Evolutionary conservation across 805 yeast genomes (phyloP), one percentile per base, ranked within the genome.

Genomic region (Wickerhamiella spandovensis): DNA sequence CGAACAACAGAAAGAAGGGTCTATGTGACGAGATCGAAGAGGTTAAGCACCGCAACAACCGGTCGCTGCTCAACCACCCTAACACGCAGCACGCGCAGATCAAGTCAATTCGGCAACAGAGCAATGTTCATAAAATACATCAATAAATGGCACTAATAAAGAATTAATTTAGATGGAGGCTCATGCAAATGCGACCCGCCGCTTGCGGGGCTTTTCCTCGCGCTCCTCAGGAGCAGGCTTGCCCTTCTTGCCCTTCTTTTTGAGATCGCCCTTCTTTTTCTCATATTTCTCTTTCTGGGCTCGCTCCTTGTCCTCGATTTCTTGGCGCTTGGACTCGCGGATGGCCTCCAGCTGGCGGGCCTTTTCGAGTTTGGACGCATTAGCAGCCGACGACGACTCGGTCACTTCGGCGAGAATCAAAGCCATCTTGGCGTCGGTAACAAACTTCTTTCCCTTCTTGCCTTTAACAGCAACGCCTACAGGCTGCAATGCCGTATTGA

Each of bases 341-440:
- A 90, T 77, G 58, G 85, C 95, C 66, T 90, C 97, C 46, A 92
- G 72, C 66, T 95, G 81, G 62, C 85, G 78, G 0, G 95, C 81
- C 62, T 85, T 86, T 63, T 90, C 98, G 51, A 92, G 71, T 67
- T 88, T 92, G 57, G 95, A 83, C 61, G 89, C 95, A 58, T 82
- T 81, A 8, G 78, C 76, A 43, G 77, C 74, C 54, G 90, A 97
- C 56, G 80, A 74, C 53, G 81, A 77, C 62, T 88, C 95, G 59
- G 87, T 88, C 50, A 92, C 87, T 30, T 82, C 78, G 56, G 80
- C 82, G 48, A 89, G 78, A 53, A 90, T 72, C 65, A 94, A 74
- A 55, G 76, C 77, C 68, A 87, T 65, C 61, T 87, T 86, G 57
- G 78, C 74, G 60, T 84, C 95, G 42, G 70, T 81, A 18, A 62